Percentiles rank a stretch among this genome's conserved stretches.
Evolutionary conservation across 768 basidiomycete species (phyloP).

Genomic region (Leccinum broughii): DNA sequence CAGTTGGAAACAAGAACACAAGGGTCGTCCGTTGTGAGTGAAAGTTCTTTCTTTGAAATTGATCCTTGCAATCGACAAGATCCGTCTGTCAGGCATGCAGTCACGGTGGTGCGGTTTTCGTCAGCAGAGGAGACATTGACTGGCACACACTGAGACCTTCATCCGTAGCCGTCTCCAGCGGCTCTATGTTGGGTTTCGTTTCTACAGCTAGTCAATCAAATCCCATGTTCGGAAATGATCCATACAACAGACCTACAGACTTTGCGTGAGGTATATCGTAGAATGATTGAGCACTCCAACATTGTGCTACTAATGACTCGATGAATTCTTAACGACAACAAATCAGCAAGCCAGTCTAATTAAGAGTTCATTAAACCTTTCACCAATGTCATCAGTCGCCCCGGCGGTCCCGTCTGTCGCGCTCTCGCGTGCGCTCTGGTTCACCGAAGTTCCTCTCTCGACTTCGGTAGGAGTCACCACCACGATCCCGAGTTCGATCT

Average conservation of each 20-base stretch:
- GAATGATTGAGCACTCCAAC: background rate
- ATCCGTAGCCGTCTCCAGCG: background rate
- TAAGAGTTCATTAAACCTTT: background rate
- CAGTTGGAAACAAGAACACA: background rate
- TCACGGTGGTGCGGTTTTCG: background rate
- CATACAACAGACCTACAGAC: background rate
- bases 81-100: background rate
- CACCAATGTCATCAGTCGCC: slow-evolving; percentile 6
- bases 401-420: slow-evolving; percentile 18
- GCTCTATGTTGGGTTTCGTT: background rate
- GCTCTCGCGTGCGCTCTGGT: slow-evolving; percentile 22
- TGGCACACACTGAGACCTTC: background rate
- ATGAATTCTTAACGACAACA: background rate
- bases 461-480: slow-evolving; percentile 32
- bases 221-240: too few species aligned
- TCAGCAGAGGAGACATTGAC: background rate
- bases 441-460: slow-evolving; percentile 13
- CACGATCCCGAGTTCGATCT: slow-evolving; percentile 29
- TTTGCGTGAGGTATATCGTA: background rate
- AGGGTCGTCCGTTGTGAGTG: background rate
- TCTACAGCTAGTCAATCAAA: background rate
- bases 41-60: background rate
- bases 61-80: background rate
- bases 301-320: background rate
- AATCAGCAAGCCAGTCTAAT: background rate